Evolutionary conservation across 2,329 filamentous ascomycete species (phyloP), one percentile per base, ranked within the genome.

Genomic region (Coniochaeta sp.): DNA sequence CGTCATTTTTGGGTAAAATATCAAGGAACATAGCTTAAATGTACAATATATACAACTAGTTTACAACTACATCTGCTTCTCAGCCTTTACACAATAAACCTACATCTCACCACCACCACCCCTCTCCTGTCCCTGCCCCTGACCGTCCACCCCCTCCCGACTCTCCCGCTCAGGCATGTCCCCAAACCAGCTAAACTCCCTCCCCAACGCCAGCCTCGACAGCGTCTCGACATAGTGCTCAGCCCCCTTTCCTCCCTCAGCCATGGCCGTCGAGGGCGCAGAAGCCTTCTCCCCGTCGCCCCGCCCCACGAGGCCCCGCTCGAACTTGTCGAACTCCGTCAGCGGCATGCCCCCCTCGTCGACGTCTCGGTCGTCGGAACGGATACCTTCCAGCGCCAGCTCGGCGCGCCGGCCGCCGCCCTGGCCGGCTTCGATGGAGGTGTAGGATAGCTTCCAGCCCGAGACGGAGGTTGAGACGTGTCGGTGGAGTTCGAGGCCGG

Each of bases 401-500:
- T 82, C 79, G 22, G 79, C 76, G n/a, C 79, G 74, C 14, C 77
- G 77, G 6, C 81, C 81, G 57, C 78, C 79, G 61, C 80, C 77
- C 58, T 75, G 74, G 0, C 81, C 81, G 6, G 75, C 80, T 62
- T 84, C 78, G 62, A 84, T 74, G 65, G 74, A 78, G 22, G 75
- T 80, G 73, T 84, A 84, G 8, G 73, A 74, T 9, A 86, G 70
- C 12, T 68, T 77, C 69, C 80, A 77, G 50, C 73, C 75, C 7
- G 72, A 63, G 68, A 77, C 79, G 1, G 74, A 67, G 43, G 77
- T 70, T 11, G 77, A 71, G 55, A 79, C 69, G 26, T 73, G 70
- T 61, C 80, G 79, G 54, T 78, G 80, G 43, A 85, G 72, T 65
- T 86, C 81, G 1, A 83, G 72, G 8, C 81, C 81, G 56, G 75